A percentile compares a stretch with the other conserved stretches of the same genome.
Conservation (phyloP, 2,329 filamentous ascomycete species). For the Stachybotrys echinatus region DNA sequence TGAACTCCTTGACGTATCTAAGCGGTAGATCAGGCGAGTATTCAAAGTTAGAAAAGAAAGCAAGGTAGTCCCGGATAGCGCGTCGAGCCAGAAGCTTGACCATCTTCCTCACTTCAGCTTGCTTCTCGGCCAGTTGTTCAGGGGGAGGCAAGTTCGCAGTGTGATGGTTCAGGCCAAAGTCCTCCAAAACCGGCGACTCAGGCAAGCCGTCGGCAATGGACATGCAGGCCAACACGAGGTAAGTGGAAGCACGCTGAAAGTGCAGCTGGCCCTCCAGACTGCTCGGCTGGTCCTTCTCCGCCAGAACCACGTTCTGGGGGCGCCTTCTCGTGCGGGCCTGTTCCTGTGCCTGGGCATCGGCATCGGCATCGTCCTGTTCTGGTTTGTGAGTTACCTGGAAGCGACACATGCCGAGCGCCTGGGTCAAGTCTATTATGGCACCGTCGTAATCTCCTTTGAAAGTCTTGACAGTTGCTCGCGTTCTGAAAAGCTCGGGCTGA, state of each 20-base stretch:
- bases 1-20: slow-evolving; percentile 52
- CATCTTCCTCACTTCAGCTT: slow-evolving; percentile 45
- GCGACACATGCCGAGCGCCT: slow-evolving; percentile 53
- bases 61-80: slow-evolving; percentile 68
- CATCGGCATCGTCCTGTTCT: slow-evolving; percentile 44
- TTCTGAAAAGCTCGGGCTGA: slow-evolving; percentile 64
- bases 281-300: slow-evolving; percentile 56
- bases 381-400: slow-evolving; percentile 35
- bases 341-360: slow-evolving; percentile 39
- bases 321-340: slow-evolving; percentile 15
- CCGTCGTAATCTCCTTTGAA: slow-evolving; percentile 71
- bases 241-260: slow-evolving; percentile 70
- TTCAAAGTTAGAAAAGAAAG: slow-evolving; percentile 69
- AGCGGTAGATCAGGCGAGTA: slow-evolving; percentile 68
- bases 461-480: slow-evolving; percentile 66
- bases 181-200: not conserved
- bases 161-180: not conserved
- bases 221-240: slow-evolving; percentile 63
- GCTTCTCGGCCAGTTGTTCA: slow-evolving; percentile 4
- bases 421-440: slow-evolving; percentile 65
- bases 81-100: slow-evolving; percentile 72
- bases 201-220: not conserved
- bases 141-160: not conserved
- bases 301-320: slow-evolving; percentile 22
- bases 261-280: slow-evolving; percentile 70